Conservation (phyloP, 2,329 filamentous ascomycete species). For the Periglandula ipomoeae region DNA sequence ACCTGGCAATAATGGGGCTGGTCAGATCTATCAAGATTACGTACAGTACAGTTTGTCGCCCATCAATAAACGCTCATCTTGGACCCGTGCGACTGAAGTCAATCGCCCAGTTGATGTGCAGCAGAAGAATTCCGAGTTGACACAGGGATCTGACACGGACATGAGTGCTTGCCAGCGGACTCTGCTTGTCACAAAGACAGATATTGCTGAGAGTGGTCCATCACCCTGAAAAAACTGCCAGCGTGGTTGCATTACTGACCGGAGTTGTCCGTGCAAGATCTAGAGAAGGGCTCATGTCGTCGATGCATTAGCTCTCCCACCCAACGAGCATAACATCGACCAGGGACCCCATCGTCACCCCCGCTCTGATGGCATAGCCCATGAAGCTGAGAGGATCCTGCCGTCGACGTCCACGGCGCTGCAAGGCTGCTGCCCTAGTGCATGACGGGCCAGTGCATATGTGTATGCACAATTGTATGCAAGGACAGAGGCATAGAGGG, state of each 20-base stretch:
- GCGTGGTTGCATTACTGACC: not conserved
- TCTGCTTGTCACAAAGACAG: too few species aligned
- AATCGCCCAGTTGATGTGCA: not conserved
- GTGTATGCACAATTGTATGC: conserved; percentile 3
- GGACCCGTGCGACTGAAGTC: not conserved
- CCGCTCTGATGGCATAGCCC: not conserved
- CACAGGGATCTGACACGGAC: not conserved
- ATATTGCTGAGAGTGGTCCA: too few species aligned
- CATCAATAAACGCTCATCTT: not conserved
- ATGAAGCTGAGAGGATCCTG: too few species aligned
- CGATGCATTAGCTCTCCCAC: conserved; percentile 15
- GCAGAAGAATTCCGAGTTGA: not conserved
- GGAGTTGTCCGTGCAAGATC: conserved; percentile 1
- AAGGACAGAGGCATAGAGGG: not conserved
- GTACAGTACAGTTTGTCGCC: conserved; percentile 1
- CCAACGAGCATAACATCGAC: conserved; percentile 6
- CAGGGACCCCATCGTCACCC: not conserved
- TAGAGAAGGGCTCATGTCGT: conserved; percentile 3
- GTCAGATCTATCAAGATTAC: conserved; percentile 5
- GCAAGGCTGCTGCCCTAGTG: conserved; percentile 1
- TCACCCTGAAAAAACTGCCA: not conserved
- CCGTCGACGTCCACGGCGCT: not conserved
- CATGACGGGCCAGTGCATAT: conserved; percentile 5
- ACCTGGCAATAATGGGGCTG: conserved; percentile 6
- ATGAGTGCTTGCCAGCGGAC: not conserved